These are phyloP conservation scores for Paspalum notatum DNA, from an alignment of 176 grass and related monocot genomes.

Conservation along the genomic window DNA sequence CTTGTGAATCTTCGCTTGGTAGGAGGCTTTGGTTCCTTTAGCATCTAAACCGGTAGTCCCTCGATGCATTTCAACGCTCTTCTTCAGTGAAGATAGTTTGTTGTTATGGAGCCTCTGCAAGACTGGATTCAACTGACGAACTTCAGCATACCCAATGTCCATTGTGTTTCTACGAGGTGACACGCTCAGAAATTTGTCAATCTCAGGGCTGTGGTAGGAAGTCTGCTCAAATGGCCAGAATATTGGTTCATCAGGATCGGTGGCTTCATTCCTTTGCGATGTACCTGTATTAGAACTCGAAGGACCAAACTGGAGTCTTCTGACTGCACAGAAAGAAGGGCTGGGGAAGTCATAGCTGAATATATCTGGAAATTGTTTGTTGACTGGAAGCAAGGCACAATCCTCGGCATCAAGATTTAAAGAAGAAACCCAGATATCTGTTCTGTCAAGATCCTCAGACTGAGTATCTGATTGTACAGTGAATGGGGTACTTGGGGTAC, in stretches of 20 bases:
- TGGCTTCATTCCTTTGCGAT: slow-evolving; percentile 4
- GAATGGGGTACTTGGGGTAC: slow-evolving; percentile 32
- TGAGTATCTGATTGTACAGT: slow-evolving; percentile 28
- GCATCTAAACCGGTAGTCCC: not conserved
- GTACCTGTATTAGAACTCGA: slow-evolving; percentile 1
- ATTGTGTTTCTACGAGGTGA: slow-evolving; percentile 43
- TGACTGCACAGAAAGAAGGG: slow-evolving; percentile 50
- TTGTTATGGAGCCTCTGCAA: slow-evolving; percentile 40
- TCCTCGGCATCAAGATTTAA: slow-evolving; percentile 55
- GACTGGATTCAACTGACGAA: slow-evolving; percentile 32
- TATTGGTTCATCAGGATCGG: slow-evolving; percentile 42
- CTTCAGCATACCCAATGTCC: slow-evolving; percentile 6
- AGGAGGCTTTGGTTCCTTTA: slow-evolving; percentile 9
- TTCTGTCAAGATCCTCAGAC: slow-evolving; percentile 46
- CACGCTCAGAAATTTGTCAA: slow-evolving; percentile 44
- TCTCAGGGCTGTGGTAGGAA: slow-evolving; percentile 44
- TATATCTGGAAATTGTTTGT: slow-evolving; percentile 33
- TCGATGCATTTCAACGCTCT: not conserved
- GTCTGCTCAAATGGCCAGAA: slow-evolving; percentile 57
- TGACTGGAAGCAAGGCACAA: slow-evolving; percentile 41
- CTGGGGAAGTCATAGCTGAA: slow-evolving; percentile 47
- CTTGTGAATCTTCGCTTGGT: slow-evolving; percentile 36
- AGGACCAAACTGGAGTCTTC: slow-evolving; percentile 24
- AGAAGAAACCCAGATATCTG: slow-evolving; percentile 61
- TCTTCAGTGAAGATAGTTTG: slow-evolving; percentile 29